phyloP scores from a whole-genome alignment of 2,329 filamentous ascomycete genomes.

The Aspergillus thermomutatus region DNA sequence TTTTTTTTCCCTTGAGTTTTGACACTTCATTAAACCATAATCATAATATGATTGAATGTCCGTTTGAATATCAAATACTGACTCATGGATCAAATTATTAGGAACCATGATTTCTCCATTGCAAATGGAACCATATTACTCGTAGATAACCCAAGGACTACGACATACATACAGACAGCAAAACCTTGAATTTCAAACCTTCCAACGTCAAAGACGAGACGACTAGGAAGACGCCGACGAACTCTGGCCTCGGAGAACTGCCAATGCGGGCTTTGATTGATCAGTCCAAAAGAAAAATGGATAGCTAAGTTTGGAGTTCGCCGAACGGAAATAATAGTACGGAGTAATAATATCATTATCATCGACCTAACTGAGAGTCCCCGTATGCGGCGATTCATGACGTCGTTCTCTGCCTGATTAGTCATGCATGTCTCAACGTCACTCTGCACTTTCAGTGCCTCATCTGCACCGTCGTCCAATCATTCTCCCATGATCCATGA shows the following conservation, averaged over 20 bases:
- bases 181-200: background rate
- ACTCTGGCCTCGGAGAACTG: background rate
- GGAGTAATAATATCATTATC: no score
- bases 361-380: no score
- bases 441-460: background rate
- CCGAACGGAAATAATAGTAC: background rate
- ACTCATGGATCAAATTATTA: background rate
- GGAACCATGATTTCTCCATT: no score
- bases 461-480: background rate
- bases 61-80: background rate
- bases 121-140: no score
- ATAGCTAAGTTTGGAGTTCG: background rate
- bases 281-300: background rate
- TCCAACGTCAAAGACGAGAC: no score
- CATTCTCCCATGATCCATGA: background rate
- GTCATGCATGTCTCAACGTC: background rate
- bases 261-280: background rate
- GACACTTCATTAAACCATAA: background rate
- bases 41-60: background rate
- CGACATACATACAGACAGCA: no score
- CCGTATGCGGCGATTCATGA: background rate
- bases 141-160: no score
- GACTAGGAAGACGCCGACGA: background rate
- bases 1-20: background rate
- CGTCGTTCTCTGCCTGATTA: background rate